Evolutionary conservation across 1,284 basidiomycete genomes (phyloP), one percentile per base, ranked within the genome.

Genomic region (Wallemia mellicola): DNA sequence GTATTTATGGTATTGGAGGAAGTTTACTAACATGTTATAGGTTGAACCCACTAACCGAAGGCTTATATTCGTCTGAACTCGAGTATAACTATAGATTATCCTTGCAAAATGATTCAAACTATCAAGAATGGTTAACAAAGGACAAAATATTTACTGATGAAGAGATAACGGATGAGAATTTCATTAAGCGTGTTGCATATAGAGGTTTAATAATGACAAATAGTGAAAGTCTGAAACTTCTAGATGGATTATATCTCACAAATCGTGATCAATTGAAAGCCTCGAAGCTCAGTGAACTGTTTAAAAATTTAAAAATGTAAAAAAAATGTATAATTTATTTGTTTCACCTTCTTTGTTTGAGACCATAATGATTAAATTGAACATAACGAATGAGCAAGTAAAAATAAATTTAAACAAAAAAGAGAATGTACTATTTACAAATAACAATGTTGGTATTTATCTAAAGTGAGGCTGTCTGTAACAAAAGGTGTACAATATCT

Each of bases 1-100:
- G 94, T n/a, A 95, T 68, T 88, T 89, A 59, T 84, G 83, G 63
- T 92, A 87, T 26, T 77, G 91, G n/a, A 83, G 83, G 3, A 91
- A 86, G 80, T 94, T 94, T 70, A 75, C 92, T 25, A 48, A 22
- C 30, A 57, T 74, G n/a, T n/a, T n/a, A 64, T 80, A 80, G 66
- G 72, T 76, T 66, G 78, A 79, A 66, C 79, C 79, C 56, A 79
- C 76, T 27, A 79, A 79, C 60, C 57, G 58, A 24, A 33, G 28
- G 54, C 63, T 57, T 58, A 56, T 27, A 61, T 60, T 60, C 64
- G 60, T 60, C 61, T 63, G 59, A 61, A 54, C 24, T 38, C 58
- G 55, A 60, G 64, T 64, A 55, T 58, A 61, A 58, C 32, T 33
- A 62, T 60, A 25, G 62, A 61, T 57, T 32, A n/a, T n/a, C n/a